These are phyloP conservation scores for Monosporascus sp. DNA, from an alignment of 2,329 filamentous ascomycete species.

Conservation along the genomic window DNA sequence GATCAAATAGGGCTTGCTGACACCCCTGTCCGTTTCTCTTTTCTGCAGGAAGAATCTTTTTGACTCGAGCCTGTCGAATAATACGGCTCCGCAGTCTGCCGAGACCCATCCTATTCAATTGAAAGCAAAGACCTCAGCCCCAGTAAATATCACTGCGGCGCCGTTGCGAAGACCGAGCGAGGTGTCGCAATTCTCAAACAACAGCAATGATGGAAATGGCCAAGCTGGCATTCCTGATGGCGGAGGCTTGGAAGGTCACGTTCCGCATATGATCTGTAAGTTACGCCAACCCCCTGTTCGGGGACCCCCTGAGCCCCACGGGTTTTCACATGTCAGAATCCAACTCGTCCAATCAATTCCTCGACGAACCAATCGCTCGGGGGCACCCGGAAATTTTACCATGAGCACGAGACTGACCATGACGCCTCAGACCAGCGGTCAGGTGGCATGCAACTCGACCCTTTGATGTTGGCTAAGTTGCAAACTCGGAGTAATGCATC, in stretches of 20 bases:
- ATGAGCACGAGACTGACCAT: slow-evolving; percentile 20
- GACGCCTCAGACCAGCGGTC: slow-evolving; percentile 26
- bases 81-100: slow-evolving; percentile 28
- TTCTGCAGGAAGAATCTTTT: slow-evolving; percentile 26
- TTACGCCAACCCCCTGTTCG: slow-evolving; percentile 11
- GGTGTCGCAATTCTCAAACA: slow-evolving; percentile 17
- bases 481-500: slow-evolving; percentile 22
- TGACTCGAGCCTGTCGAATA: slow-evolving; percentile 19
- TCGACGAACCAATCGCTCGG: slow-evolving; percentile 8
- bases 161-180: slow-evolving; percentile 20
- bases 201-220: slow-evolving; percentile 18
- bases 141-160: slow-evolving; percentile 30
- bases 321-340: slow-evolving; percentile 22
- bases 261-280: slow-evolving; percentile 46
- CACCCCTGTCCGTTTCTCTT: slow-evolving; percentile 15
- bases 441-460: slow-evolving; percentile 22
- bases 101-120: slow-evolving; percentile 38
- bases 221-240: slow-evolving; percentile 15
- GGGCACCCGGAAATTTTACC: slow-evolving; percentile 6
- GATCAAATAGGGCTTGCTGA: slow-evolving; percentile 18
- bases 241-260: slow-evolving; percentile 35
- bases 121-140: slow-evolving; percentile 31
- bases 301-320: slow-evolving; percentile 2
- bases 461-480: slow-evolving; percentile 26
- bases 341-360: slow-evolving; percentile 4